Conservation (phyloP, 2,329 filamentous ascomycete species). For the Pezicula carpinea region DNA sequence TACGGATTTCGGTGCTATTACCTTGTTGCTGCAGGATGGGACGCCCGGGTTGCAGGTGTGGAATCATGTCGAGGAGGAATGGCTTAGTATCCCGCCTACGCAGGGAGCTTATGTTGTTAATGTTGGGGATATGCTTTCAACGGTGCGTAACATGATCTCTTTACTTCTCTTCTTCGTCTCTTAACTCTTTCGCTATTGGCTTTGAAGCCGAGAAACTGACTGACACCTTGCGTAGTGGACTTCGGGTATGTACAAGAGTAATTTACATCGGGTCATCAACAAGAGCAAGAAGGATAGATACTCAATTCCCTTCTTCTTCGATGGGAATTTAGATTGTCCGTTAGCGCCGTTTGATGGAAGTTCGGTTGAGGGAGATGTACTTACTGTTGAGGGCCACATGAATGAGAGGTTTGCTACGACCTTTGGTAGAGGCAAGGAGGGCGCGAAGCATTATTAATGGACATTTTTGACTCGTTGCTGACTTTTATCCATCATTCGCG, state of each 20-base stretch:
- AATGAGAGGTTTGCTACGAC: constrained; percentile 6
- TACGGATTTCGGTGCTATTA: constrained; percentile 47
- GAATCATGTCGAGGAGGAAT: constrained; percentile 34
- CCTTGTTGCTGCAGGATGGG: constrained; percentile 44
- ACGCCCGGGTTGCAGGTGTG: constrained; percentile 43
- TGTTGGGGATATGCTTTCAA: constrained; percentile 39
- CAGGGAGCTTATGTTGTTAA: constrained; percentile 43
- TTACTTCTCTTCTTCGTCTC: not conserved
- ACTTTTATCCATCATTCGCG: too few species aligned
- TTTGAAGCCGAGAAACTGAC: not conserved
- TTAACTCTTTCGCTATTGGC: not conserved
- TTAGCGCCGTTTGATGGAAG: constrained; percentile 7
- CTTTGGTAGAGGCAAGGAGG: constrained; percentile 3
- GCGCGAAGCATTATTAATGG: not conserved
- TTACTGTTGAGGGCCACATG: constrained; percentile 7
- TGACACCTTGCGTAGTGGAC: constrained; percentile 37
- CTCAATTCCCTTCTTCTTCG: constrained; percentile 47
- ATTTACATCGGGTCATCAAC: constrained; percentile 48
- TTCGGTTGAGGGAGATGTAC: not conserved
- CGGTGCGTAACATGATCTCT: too few species aligned
- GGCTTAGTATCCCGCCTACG: constrained; percentile 36
- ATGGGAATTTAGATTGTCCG: constrained; percentile 41
- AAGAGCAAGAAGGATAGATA: constrained; percentile 41
- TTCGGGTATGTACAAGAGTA: constrained; percentile 42
- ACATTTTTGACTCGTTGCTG: too few species aligned